A percentile compares a stretch with the other conserved stretches of the same genome.
Conservation (phyloP, 768 basidiomycete species). For the Lactifluus subvellereus region DNA sequence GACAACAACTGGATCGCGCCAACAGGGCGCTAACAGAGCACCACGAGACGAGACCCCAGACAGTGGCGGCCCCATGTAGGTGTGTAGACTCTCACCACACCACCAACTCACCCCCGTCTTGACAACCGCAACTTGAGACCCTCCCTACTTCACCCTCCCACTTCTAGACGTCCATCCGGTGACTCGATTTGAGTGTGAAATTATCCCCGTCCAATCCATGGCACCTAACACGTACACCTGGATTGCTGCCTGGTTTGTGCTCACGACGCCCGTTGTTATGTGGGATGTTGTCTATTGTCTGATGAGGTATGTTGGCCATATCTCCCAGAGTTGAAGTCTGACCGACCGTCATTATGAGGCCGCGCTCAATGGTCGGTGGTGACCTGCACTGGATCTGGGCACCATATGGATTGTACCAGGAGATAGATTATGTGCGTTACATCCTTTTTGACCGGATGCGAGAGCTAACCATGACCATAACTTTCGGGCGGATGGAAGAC, state of each 20-base stretch:
- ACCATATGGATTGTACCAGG: constrained; percentile 73
- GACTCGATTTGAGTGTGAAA: not conserved
- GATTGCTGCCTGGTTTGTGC: constrained; percentile 38
- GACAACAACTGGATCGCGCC: too few relatives aligned
- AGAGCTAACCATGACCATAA: not conserved
- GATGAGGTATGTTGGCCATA: constrained; percentile 48
- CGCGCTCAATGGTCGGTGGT: constrained; percentile 81
- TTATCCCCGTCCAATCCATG: constrained; percentile 20
- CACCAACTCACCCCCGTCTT: not conserved
- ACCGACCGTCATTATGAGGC: constrained; percentile 38
- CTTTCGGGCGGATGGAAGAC: not conserved
- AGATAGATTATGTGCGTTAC: constrained; percentile 43
- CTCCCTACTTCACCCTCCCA: not conserved
- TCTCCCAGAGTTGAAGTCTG: not conserved
- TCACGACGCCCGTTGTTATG: constrained; percentile 56
- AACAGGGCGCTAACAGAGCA: too few relatives aligned
- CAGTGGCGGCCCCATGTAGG: too few relatives aligned
- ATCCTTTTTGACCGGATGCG: constrained; percentile 8
- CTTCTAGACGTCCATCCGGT: not conserved
- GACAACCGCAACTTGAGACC: not conserved
- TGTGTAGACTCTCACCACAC: too few relatives aligned
- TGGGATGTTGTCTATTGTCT: constrained; percentile 86
- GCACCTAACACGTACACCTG: constrained; percentile 27
- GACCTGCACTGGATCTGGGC: constrained; percentile 91
- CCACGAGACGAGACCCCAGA: too few relatives aligned